Evolutionary conservation across 2,329 filamentous ascomycete genomes (phyloP), one percentile per base, ranked within the genome.

Genomic region (Niveomyces coronatus): DNA sequence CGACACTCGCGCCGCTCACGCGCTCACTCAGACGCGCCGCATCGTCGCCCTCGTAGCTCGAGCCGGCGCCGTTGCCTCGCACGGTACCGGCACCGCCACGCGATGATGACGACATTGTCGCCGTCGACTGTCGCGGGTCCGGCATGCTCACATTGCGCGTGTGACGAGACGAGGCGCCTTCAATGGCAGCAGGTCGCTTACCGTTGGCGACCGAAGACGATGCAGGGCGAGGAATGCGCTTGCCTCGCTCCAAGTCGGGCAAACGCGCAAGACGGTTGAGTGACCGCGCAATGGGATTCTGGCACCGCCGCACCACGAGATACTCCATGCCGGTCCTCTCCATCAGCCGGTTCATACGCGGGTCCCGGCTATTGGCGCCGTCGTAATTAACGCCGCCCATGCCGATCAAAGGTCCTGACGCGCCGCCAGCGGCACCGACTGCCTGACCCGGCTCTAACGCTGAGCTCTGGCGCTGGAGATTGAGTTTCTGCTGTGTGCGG

Each of bases 271-370:
- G 51, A 4, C 63, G 58, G 28, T 57, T 57, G 14, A 85, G 59
- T 1, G 78, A 79, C 31, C 79, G 70, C 4, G 71, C 74, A 14
- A 85, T 67, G 0, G 82, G 79, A 48, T 84, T 82, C 50, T 83
- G 78, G 52, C 81, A 81, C 31, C 82, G 68, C 38, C 80, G 71
- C 23, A 86, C 78, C 8, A 84, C 80, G n/a, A 79, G 67, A 53
- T 85, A 85, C 52, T 85, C 81, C 57, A 82, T 73, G 13, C 76
- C 77, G 1, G 80, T 82, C 32, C 77, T 70, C 53, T 85, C 80
- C 38, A 85, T 69, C 34, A 81, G 68, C 52, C 75, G 72, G 49
- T 70, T 66, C 19, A 83, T 67, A 4, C 79, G 69, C 2, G 78
- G 78, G 49, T 84, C 79, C 13, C 70, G 61, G 32, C 68, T 63